Evolutionary conservation across 306 rosid species (phyloP).

Genomic region (Quercus mongolica): DNA sequence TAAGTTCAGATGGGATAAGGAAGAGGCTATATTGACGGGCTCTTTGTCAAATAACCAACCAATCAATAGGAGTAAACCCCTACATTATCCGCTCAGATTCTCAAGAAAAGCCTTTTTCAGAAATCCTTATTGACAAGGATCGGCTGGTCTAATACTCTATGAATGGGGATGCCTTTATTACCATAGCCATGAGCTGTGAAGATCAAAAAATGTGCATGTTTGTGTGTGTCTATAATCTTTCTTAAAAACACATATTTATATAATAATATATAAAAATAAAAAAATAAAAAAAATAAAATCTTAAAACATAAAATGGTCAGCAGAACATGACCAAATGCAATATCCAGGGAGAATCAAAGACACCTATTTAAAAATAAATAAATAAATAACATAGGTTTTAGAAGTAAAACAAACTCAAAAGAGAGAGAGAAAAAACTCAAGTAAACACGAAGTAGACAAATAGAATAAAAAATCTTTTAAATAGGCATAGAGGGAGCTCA

Average conservation of each 20-base stretch:
- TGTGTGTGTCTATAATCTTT: too few species aligned
- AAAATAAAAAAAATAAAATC: not conserved
- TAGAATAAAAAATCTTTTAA: not conserved
- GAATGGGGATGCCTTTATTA: not conserved
- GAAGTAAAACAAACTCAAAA: not conserved
- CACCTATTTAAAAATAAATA: not conserved
- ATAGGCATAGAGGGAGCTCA: constrained; percentile 1
- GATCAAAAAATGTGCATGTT: not conserved
- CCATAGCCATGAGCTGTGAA: not conserved
- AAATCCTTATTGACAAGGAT: not conserved
- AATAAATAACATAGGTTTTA: not conserved
- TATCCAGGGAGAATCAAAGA: not conserved
- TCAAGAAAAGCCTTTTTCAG: not conserved
- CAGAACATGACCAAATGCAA: not conserved
- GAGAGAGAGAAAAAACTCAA: not conserved
- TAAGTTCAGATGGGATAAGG: not conserved
- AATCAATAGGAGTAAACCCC: too few species aligned
- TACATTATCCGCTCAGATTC: too few species aligned
- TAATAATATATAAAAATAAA: too few species aligned
- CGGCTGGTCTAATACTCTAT: not conserved
- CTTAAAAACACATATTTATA: too few species aligned
- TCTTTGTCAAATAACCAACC: too few species aligned
- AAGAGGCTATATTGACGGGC: too few species aligned
- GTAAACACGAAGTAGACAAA: not conserved
- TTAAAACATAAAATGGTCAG: not conserved